Evolutionary conservation across 352 stramenopile genomes (phyloP), one percentile per base, ranked within the genome.

Genomic region (Blastocystis sp.): DNA sequence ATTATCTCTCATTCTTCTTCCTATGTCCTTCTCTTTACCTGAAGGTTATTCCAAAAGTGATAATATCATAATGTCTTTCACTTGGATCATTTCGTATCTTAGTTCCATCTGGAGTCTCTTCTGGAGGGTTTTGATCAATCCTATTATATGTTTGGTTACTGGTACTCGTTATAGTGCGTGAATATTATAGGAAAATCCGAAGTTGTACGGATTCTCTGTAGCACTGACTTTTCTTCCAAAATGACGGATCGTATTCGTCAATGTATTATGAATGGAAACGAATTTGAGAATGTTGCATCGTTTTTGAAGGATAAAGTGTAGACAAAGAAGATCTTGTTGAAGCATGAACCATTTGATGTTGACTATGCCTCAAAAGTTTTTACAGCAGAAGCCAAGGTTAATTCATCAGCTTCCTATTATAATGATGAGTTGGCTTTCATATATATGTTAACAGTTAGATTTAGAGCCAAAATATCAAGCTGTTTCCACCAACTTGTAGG

Each of bases 21-120:
- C 46, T 63, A 58, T 80, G 69, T 43, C 35, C 24, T 27, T 39
- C 7, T 73, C 37, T 16, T 46, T 80, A 46, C 49, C 71, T n/a
- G 71, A 83, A 42, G 71, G 27, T n/a, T 83, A 83, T 29, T 83
- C 71, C 46, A 35, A 56, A 24, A 83, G 71, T 63, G 71, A 83
- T 56, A 83, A 83, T 43, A 83, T 83, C 43, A 83, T 83, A 24
- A 57, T 51, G 51, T 83, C 71, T 35, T n/a, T 83, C 32, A 63
- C 46, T 24, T 83, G 71, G 71, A 42, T 83, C 3, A 3, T 83
- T 21, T 65, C 46, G 5, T 83, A 59, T 39, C 5, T 83, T 32
- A 16, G 6, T 12, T 42, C 43, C 4, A 24, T 77, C 19, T 65
- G 42, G 46, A 46, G 3, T 21, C 7, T n/a, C 12, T 46, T 65